Percentiles rank a stretch among this genome's conserved stretches.
phyloP scores from a whole-genome alignment of 192 early-diverging fungal genomes.

The Linderina pennispora region DNA sequence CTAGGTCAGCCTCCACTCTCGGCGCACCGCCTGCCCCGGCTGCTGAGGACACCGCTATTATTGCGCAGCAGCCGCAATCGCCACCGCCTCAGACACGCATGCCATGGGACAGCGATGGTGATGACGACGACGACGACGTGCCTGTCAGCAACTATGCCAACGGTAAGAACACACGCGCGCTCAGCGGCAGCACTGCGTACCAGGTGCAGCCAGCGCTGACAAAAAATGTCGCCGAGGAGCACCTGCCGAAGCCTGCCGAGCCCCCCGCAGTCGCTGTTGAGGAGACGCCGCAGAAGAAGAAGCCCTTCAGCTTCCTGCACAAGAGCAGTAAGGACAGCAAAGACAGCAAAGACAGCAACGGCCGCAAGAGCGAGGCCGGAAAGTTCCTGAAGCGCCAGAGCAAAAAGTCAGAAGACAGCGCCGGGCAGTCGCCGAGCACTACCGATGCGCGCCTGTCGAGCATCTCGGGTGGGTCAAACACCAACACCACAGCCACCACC shows the following conservation, averaged over 20 bases:
- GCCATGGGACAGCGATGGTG: slow-evolving; percentile 45
- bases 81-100: slow-evolving; percentile 20
- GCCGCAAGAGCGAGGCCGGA: slow-evolving; percentile 17
- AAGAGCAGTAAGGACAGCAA: slow-evolving; percentile 36
- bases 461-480: no score
- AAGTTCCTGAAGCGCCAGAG: slow-evolving; percentile 28
- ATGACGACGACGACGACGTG: slow-evolving; percentile 11
- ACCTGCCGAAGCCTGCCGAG: background rate
- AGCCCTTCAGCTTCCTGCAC: slow-evolving; percentile 40
- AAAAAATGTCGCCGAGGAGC: background rate
- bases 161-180: background rate
- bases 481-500: slow-evolving; percentile 20
- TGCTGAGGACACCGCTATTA: slow-evolving; percentile 5
- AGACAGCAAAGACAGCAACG: slow-evolving; percentile 19
- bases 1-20: no score
- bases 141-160: no score
- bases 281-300: slow-evolving; percentile 26
- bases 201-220: no score
- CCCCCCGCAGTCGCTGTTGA: slow-evolving; percentile 8
- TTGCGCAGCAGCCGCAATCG: background rate
- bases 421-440: no score
- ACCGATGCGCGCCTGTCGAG: no score
- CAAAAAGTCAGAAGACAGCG: no score
- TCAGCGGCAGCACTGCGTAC: background rate
- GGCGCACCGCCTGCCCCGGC: slow-evolving; percentile 24